Evolutionary conservation across 2,329 filamentous ascomycete species (phyloP), one percentile per base, ranked within the genome.

Genomic region (Penicillium sp.): DNA sequence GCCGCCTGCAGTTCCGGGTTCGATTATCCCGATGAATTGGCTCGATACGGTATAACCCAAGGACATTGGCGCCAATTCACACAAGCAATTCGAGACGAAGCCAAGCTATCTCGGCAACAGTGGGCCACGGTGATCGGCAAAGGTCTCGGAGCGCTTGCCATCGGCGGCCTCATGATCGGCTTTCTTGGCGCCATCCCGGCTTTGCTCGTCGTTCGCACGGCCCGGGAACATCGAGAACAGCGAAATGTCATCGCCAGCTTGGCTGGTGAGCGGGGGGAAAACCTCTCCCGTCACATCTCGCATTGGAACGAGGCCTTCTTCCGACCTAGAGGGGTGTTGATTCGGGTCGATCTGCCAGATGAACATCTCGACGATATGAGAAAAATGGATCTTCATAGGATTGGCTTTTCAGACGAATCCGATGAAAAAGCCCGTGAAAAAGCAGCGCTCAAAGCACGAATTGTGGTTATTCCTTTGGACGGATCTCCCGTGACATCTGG

Each of bases 231-330:
- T 10, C 60, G 60, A 13, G 66, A 70, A 39, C 54, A 57, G 45
- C 52, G 52, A 14, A 70, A 70, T 48, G 38, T 70, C 11, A 58
- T 60, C 4, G 46, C 49, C 2, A 58, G 64, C 0, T 52, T 65
- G 51, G 56, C 56, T 1, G 51, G 61, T 11, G 42, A 13, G 5
- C 28, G 46, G 1, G 47, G 49, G 1, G 30, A 49, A 22, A 46
- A 43, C 4, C 54, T 70, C 1, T 47, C 63, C 14, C 48, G 41
- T 0, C 61, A 64, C 42, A 60, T 70, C 22, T 46, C 57, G 0
- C 18, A 46, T 3, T 69, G 67, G 67, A 70, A 70, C 39, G 61
- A 65, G 27, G 52, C 50, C 3, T 64, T 65, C 38, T 69, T 70
- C 42, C 36, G 51, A 20, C 65, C 65, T 1, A 49, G 61, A 10